Evolutionary conservation across 2,329 filamentous ascomycete genomes (phyloP), one percentile per base, ranked within the genome.

Genomic region (Xylariaceae sp.): DNA sequence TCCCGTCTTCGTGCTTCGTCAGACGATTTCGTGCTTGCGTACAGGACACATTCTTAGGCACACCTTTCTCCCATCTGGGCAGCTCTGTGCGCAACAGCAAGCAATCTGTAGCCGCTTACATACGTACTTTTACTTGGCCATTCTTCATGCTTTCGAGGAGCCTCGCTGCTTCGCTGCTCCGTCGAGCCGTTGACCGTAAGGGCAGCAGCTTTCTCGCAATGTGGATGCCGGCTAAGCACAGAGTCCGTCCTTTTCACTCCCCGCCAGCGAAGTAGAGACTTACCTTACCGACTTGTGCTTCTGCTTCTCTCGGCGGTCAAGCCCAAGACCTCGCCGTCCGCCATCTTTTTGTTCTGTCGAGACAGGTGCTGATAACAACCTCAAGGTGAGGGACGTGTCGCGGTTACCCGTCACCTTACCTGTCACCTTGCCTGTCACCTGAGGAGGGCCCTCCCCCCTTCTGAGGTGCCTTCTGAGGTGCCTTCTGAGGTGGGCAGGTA

Each of bases 81-180:
- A 62, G n/a, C n/a, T n/a, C n/a, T n/a, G n/a, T n/a, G n/a, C n/a
- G n/a, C n/a, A n/a, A n/a, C n/a, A n/a, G n/a, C n/a, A n/a, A n/a
- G n/a, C n/a, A n/a, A n/a, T n/a, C n/a, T n/a, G n/a, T n/a, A n/a
- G n/a, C n/a, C n/a, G n/a, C n/a, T n/a, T n/a, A n/a, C n/a, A n/a
- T n/a, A n/a, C n/a, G n/a, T n/a, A n/a, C n/a, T n/a, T n/a, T n/a
- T n/a, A n/a, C n/a, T n/a, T n/a, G n/a, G n/a, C n/a, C n/a, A n/a
- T n/a, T n/a, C n/a, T n/a, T n/a, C n/a, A n/a, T n/a, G 43, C 32
- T 57, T 67, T 69, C 61, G 56, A 60, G 63, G 60, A n/a, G n/a
- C n/a, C n/a, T n/a, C n/a, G n/a, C n/a, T n/a, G n/a, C n/a, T n/a
- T n/a, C n/a, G n/a, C n/a, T 51, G 40, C 50, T 36, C 12, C 19